Conservation (phyloP, 1,284 basidiomycete genomes). For the Baeospora myosura region DNA sequence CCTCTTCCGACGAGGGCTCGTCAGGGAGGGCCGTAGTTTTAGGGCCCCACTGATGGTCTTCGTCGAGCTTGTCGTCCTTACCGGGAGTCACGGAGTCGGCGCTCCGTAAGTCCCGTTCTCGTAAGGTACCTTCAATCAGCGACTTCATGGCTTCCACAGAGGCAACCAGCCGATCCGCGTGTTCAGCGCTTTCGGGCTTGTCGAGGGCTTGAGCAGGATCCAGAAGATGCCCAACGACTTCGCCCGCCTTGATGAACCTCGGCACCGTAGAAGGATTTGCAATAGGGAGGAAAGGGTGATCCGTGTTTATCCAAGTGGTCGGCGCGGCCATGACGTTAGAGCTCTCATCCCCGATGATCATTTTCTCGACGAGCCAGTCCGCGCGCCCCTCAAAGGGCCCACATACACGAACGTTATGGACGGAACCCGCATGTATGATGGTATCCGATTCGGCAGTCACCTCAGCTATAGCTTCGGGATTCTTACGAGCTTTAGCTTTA, state of each 20-base stretch:
- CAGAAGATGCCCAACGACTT: background rate
- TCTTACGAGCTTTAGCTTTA: background rate
- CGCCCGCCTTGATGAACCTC: background rate
- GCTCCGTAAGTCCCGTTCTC: background rate
- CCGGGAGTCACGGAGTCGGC: no score
- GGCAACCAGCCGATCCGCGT: background rate
- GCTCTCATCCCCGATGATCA: slow-evolving; percentile 4
- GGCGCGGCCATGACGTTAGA: background rate
- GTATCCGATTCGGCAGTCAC: slow-evolving; percentile 20
- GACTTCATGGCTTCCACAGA: background rate
- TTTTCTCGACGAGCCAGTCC: slow-evolving; percentile 11
- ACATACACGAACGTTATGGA: slow-evolving; percentile 1
- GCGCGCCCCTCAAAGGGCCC: background rate
- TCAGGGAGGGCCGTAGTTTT: background rate
- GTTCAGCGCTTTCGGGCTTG: background rate
- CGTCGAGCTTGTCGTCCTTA: background rate
- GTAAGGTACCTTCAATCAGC: background rate
- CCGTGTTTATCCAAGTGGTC: background rate
- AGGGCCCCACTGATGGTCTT: background rate
- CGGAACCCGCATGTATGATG: slow-evolving; percentile 9
- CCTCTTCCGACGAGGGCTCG: background rate
- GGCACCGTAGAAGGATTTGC: background rate
- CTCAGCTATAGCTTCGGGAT: slow-evolving; percentile 3
- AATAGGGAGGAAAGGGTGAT: background rate
- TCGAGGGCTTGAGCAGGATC: background rate